Base-by-base conservation (phyloP, 192 early-diverging fungal species). In the Linnemannia schmuckeri region DNA sequence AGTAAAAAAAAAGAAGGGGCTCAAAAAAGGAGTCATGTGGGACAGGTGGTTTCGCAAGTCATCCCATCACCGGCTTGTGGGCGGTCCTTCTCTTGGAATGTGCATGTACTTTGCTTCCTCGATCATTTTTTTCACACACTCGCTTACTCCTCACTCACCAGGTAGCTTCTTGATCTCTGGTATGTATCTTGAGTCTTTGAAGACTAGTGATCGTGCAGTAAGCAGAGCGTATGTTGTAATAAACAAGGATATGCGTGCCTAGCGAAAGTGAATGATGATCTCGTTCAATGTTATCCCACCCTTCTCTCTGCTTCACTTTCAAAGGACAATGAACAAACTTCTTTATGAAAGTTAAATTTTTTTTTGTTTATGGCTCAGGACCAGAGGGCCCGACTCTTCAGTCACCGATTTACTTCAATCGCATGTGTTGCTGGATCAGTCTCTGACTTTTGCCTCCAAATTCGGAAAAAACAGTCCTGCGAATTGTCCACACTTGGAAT, bases 11-110 rank as follows among this genome's bases (percentile, higher is more conserved):
- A 63, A 63, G 27, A 63, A 30, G 61, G 61, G 61, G n/a, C 61
- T 33, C 61, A 30, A 63, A 63, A 63, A 63, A 42, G 70, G 33
- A 41, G 41, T 71, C 38, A 71, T 71, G 33, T 49, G 70, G 35
- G 38, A 41, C 70, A n/a, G 70, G 38, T 71, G 35, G 18, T 42
- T 42, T 63, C 9, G 27, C 61, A 63, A 63, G 61, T 63, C 61
- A 63, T 63, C 61, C 18, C n/a, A 27, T 27, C 55, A 63, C 6
- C 5, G 13, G 33, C 20, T 49, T 20, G 47, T 5, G 47, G 47
- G 13, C 47, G 13, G 42, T 49, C n/a, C n/a, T n/a, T n/a, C n/a
- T 13, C 0, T 17, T 20, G 3, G 20, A 49, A 49, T 20, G 24
- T 33, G 27, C 61, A 10, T 22, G 10, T 12, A 30, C 8, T 63